A percentile compares a stretch with the other conserved stretches of the same genome.
phyloP scores from a whole-genome alignment of 306 rosid species.

The Casuarina cunninghamiana region DNA sequence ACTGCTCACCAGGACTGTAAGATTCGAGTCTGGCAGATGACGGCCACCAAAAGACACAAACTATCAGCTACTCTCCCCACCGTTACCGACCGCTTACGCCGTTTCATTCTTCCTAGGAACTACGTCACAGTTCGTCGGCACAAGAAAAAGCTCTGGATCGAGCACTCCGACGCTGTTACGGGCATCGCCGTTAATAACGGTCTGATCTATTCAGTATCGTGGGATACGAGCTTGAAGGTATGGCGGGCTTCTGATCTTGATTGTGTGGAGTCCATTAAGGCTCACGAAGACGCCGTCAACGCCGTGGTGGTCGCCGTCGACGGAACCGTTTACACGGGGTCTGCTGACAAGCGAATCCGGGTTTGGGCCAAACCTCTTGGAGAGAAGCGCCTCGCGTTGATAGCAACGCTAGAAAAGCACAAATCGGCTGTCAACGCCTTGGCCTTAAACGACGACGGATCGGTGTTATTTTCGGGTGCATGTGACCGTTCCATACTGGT shows the following conservation, averaged over 20 bases:
- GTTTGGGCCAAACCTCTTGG: slow-evolving; percentile 64
- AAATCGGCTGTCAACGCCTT: slow-evolving; percentile 81
- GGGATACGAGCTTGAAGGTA: slow-evolving; percentile 79
- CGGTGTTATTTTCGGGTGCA: slow-evolving; percentile 80
- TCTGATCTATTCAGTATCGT: slow-evolving; percentile 78
- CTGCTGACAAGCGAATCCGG: slow-evolving; percentile 65
- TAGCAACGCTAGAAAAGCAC: slow-evolving; percentile 82
- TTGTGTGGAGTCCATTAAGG: slow-evolving; percentile 66
- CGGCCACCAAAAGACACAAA: slow-evolving; percentile 24
- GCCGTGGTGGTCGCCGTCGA: slow-evolving; percentile 69
- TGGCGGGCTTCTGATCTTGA: slow-evolving; percentile 73
- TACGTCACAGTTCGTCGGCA: slow-evolving; percentile 78
- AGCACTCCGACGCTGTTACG: slow-evolving; percentile 82
- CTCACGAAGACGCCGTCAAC: slow-evolving; percentile 89
- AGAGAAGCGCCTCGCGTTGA: slow-evolving; percentile 52
- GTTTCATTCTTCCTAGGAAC: slow-evolving; percentile 64
- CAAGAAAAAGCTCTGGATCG: slow-evolving; percentile 69
- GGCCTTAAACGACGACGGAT: slow-evolving; percentile 78
- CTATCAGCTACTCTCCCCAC: slow-evolving; percentile 67
- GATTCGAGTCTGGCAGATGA: slow-evolving; percentile 65
- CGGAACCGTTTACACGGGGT: slow-evolving; percentile 86
- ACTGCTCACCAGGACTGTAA: slow-evolving; percentile 84
- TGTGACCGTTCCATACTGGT: slow-evolving; percentile 89
- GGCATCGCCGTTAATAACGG: slow-evolving; percentile 58
- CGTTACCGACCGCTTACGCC: slow-evolving; percentile 62